phyloP scores from a whole-genome alignment of 352 stramenopile genomes.

The Globisporangium camurandrum region DNA sequence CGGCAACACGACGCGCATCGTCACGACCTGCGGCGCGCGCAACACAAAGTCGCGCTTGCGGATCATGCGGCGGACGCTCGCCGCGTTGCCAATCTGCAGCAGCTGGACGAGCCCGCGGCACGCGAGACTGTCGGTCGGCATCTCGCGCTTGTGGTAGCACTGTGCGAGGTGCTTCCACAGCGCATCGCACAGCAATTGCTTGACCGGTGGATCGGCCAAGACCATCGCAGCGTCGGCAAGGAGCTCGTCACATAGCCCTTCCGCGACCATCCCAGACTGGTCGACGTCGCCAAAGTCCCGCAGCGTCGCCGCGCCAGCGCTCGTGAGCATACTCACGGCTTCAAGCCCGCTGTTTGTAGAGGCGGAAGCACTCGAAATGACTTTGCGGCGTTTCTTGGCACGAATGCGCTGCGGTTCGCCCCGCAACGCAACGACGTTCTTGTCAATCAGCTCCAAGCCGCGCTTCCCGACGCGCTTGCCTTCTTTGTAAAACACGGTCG shows the following conservation, averaged over 20 bases:
- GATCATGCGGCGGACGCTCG: slow-evolving; percentile 76
- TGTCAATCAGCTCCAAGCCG: slow-evolving; percentile 73
- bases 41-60: slow-evolving; percentile 81
- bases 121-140: slow-evolving; percentile 78
- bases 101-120: slow-evolving; percentile 79
- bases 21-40: slow-evolving; percentile 66
- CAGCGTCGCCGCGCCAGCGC: slow-evolving; percentile 44
- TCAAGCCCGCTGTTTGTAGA: too few relatives aligned
- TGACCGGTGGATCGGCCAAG: slow-evolving; percentile 67
- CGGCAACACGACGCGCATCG: slow-evolving; percentile 72
- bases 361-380: slow-evolving; percentile 33
- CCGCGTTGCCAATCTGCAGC: slow-evolving; percentile 72
- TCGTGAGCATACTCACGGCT: slow-evolving; percentile 65
- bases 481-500: slow-evolving; percentile 86
- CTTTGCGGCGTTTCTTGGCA: slow-evolving; percentile 72
- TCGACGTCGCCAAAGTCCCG: slow-evolving; percentile 71
- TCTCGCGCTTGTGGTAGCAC: slow-evolving; percentile 51
- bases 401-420: slow-evolving; percentile 68
- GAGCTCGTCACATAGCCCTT: slow-evolving; percentile 71
- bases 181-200: slow-evolving; percentile 68
- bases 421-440: slow-evolving; percentile 46
- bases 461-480: slow-evolving; percentile 79
- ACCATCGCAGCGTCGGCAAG: slow-evolving; percentile 74
- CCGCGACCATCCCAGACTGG: slow-evolving; percentile 74
- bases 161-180: slow-evolving; percentile 59